Conservation (phyloP, 495 filamentous ascomycete species). For the Astrocystis sublimbata region DNA sequence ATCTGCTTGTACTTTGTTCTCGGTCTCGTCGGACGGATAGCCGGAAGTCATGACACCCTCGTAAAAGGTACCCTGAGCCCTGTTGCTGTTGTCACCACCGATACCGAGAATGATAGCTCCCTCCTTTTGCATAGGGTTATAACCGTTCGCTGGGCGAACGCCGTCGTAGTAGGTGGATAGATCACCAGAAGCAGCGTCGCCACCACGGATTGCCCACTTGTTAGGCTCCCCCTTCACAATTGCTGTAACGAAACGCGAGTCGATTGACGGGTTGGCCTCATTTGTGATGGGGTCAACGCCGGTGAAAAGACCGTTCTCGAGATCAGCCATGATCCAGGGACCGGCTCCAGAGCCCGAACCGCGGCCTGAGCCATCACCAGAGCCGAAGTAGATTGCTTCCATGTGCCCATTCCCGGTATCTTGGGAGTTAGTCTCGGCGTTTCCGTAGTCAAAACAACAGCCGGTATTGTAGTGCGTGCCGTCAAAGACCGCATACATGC, state of each 20-base stretch:
- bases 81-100: conserved; percentile 46
- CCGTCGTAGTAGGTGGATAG: conserved; percentile 58
- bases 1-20: conserved; percentile 57
- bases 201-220: conserved; percentile 57
- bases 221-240: conserved; percentile 52
- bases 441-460: conserved; percentile 65
- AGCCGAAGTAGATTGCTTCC: conserved; percentile 62
- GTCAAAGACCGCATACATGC: conserved; percentile 61
- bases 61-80: conserved; percentile 61
- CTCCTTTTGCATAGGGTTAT: conserved; percentile 61
- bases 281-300: conserved; percentile 45
- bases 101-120: conserved; percentile 61
- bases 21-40: conserved; percentile 56
- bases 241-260: conserved; percentile 53
- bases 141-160: conserved; percentile 47
- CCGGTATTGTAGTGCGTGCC: conserved; percentile 58
- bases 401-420: conserved; percentile 61
- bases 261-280: conserved; percentile 45
- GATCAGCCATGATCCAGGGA: conserved; percentile 63
- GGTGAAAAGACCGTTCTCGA: conserved; percentile 61
- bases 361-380: conserved; percentile 39
- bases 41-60: conserved; percentile 61
- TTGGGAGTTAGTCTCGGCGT: conserved; percentile 53
- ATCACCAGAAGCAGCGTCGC: conserved; percentile 50
- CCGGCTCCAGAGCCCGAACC: conserved; percentile 55